phyloP scores from a whole-genome alignment of 345 rosid genomes.

The Angophora floribunda region DNA sequence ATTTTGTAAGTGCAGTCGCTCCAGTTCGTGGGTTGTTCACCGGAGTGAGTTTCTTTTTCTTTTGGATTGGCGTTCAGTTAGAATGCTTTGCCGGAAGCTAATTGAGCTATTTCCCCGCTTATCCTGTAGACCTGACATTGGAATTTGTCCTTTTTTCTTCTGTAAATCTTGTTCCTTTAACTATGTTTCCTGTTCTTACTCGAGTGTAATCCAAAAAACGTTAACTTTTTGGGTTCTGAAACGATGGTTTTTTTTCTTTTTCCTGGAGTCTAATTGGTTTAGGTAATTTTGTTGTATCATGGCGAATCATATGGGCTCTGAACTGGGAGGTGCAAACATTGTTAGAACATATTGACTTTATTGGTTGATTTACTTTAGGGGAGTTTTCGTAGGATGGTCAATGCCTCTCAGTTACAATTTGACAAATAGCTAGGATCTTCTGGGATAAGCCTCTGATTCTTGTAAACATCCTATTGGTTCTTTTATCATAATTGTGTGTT shows the following conservation, averaged over 20 bases:
- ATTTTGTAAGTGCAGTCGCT: background rate
- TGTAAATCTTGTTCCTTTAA: background rate
- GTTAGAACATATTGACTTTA: background rate
- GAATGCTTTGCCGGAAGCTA: background rate
- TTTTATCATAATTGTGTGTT: background rate
- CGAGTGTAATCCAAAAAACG: background rate
- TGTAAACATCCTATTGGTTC: background rate
- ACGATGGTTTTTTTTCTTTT: background rate
- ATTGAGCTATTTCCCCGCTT: background rate
- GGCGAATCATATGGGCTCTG: background rate
- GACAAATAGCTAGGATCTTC: background rate
- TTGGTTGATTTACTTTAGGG: background rate
- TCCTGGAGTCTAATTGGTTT: background rate
- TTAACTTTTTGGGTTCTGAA: background rate
- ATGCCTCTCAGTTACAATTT: background rate
- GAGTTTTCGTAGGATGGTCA: background rate
- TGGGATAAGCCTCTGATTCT: background rate
- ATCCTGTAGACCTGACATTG: background rate
- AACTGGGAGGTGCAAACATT: background rate
- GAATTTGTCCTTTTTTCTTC: background rate
- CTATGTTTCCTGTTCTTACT: background rate
- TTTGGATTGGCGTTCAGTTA: background rate
- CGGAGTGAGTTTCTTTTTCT: background rate
- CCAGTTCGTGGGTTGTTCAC: background rate
- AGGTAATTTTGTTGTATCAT: background rate